phyloP scores from a whole-genome alignment of 2,329 filamentous ascomycete genomes.

The Monosporascus cannonballus region DNA sequence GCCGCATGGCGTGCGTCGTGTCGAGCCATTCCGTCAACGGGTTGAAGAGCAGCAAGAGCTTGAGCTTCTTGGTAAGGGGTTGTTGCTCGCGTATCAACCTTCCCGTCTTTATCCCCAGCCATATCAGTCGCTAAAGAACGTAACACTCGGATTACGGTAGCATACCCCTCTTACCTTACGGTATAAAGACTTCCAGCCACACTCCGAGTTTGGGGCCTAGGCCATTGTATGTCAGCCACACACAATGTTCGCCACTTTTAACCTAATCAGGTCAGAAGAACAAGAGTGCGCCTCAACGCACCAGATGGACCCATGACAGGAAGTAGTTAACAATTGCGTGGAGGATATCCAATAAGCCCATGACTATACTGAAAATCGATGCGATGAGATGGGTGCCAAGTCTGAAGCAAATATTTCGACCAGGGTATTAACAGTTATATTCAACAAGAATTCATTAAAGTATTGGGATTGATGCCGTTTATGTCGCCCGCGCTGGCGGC shows the following conservation, averaged over 20 bases:
- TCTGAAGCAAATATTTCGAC: no score
- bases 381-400: no score
- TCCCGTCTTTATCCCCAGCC: conserved; percentile 19
- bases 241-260: no score
- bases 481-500: no score
- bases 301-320: conserved; percentile 2
- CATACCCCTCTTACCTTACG: conserved; percentile 3
- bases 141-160: not conserved
- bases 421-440: no score
- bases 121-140: not conserved
- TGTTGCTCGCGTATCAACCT: conserved; percentile 32
- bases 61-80: conserved; percentile 33
- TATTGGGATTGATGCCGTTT: no score
- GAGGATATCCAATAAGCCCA: conserved; percentile 1
- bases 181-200: conserved; percentile 9
- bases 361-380: no score
- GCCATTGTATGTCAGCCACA: not conserved
- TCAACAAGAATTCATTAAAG: no score
- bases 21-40: conserved; percentile 34
- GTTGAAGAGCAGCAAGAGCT: conserved; percentile 35
- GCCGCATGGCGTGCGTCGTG: conserved; percentile 28
- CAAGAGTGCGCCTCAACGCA: not conserved
- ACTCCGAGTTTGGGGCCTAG: conserved; percentile 7
- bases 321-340: conserved; percentile 4
- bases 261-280: not conserved